Conservation (phyloP, 306 rosid genomes). For the Cucumis hystrix region DNA sequence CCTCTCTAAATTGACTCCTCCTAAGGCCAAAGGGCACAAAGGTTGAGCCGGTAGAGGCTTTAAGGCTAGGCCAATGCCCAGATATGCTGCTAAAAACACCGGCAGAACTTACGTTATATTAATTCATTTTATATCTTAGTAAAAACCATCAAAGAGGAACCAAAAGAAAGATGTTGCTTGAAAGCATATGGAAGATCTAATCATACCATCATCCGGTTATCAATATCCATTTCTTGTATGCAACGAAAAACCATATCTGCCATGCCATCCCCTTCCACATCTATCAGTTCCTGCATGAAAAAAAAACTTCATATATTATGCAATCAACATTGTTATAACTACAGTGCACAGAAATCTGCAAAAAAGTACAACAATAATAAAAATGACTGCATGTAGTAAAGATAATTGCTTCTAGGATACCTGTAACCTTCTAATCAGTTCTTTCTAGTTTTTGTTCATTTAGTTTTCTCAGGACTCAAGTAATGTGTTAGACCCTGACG, state of each 20-base stretch:
- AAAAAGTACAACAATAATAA: neutral
- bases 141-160: neutral
- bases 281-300: conserved; percentile 74
- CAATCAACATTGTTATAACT: neutral
- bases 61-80: neutral
- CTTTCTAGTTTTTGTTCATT: neutral
- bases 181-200: conserved; percentile 1
- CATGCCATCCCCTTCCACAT: conserved; percentile 99
- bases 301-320: conserved; percentile 4
- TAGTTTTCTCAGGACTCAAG: neutral
- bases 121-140: neutral
- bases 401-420: neutral
- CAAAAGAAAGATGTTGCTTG: neutral
- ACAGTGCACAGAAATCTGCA: neutral
- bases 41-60: neutral
- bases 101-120: neutral
- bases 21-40: neutral
- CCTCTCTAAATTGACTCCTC: neutral
- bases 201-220: conserved; percentile 91
- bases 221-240: conserved; percentile 99
- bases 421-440: neutral
- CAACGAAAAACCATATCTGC: conserved; percentile 99
- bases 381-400: neutral
- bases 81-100: neutral
- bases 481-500: too few species aligned